phyloP scores from a whole-genome alignment of 2,329 filamentous ascomycete species.

The Alternaria sp. region DNA sequence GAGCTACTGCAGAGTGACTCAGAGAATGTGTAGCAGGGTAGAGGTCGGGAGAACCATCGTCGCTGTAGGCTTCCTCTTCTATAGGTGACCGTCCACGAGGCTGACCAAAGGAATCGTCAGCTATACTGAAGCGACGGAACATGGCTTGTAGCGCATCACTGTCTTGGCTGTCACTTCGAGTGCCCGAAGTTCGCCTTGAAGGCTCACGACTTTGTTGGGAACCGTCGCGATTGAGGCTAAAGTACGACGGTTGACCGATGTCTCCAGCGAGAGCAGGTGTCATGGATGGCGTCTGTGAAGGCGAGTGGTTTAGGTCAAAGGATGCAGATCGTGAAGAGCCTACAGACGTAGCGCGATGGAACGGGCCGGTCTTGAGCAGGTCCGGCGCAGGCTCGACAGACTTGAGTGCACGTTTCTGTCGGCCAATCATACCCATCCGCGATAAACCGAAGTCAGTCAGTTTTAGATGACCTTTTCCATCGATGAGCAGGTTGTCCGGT shows the following conservation, averaged over 20 bases:
- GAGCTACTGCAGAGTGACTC: constrained; percentile 60
- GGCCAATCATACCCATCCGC: constrained; percentile 93
- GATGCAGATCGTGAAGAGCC: constrained; percentile 92
- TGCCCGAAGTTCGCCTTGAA: constrained; percentile 73
- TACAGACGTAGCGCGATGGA: constrained; percentile 82
- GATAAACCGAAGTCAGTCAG: constrained; percentile 97
- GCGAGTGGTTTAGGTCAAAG: constrained; percentile 85
- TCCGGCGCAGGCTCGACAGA: constrained; percentile 82
- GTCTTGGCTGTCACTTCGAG: constrained; percentile 89
- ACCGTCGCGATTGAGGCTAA: constrained; percentile 72
- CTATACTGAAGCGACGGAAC: constrained; percentile 71
- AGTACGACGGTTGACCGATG: constrained; percentile 89
- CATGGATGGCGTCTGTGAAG: constrained; percentile 83
- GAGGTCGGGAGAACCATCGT: constrained; percentile 78
- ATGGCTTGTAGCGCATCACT: constrained; percentile 85
- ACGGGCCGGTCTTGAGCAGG: constrained; percentile 88
- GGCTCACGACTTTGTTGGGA: constrained; percentile 65
- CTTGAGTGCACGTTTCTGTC: constrained; percentile 91
- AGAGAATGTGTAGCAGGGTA: constrained; percentile 67
- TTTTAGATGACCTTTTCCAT: constrained; percentile 95
- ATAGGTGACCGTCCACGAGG: constrained; percentile 63
- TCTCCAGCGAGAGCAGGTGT: constrained; percentile 74
- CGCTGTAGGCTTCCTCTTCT: constrained; percentile 76
- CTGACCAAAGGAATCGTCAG: constrained; percentile 53
- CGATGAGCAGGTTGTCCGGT: constrained; percentile 95